phyloP scores from a whole-genome alignment of 2,329 filamentous ascomycete genomes.

The Fusarium staphyleae region DNA sequence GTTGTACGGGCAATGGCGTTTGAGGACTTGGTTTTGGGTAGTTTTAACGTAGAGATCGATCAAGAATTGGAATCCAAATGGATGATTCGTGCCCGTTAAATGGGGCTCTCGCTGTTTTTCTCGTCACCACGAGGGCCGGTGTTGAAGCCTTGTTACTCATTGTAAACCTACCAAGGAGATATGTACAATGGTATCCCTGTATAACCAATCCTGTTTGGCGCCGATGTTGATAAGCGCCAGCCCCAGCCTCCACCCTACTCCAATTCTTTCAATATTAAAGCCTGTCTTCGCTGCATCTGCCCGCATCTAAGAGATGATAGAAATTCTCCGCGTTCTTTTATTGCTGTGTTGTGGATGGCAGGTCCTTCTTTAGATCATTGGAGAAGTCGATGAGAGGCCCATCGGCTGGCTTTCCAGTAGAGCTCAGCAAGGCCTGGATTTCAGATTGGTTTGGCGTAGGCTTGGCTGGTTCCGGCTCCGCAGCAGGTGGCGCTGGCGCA shows the following conservation, averaged over 20 bases:
- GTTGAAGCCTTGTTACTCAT: slow-evolving; percentile 41
- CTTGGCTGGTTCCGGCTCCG: background rate
- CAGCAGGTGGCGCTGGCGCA: background rate
- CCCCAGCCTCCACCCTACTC: slow-evolving; percentile 26
- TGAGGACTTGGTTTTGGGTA: slow-evolving; percentile 25
- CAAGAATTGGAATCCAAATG: slow-evolving; percentile 26
- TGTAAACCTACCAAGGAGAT: slow-evolving; percentile 37
- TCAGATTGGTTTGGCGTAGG: slow-evolving; percentile 42
- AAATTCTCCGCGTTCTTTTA: slow-evolving; percentile 33
- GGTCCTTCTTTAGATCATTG: slow-evolving; percentile 58
- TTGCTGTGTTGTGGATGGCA: slow-evolving; percentile 48
- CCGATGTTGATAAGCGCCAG: slow-evolving; percentile 39
- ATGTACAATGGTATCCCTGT: slow-evolving; percentile 39
- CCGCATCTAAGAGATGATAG: slow-evolving; percentile 23
- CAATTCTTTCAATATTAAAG: slow-evolving; percentile 32
- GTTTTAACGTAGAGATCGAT: slow-evolving; percentile 30
- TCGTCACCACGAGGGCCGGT: slow-evolving; percentile 23
- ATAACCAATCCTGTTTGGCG: slow-evolving; percentile 38
- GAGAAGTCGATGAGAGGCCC: slow-evolving; percentile 65
- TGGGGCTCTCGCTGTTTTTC: slow-evolving; percentile 10
- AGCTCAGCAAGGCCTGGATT: slow-evolving; percentile 53
- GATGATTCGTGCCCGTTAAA: slow-evolving; percentile 31
- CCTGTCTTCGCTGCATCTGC: slow-evolving; percentile 18
- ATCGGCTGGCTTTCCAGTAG: slow-evolving; percentile 56
- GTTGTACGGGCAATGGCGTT: slow-evolving; percentile 41